Evolutionary conservation across 2,329 filamentous ascomycete genomes (phyloP).

Genomic region (Delphinella strobiligena): DNA sequence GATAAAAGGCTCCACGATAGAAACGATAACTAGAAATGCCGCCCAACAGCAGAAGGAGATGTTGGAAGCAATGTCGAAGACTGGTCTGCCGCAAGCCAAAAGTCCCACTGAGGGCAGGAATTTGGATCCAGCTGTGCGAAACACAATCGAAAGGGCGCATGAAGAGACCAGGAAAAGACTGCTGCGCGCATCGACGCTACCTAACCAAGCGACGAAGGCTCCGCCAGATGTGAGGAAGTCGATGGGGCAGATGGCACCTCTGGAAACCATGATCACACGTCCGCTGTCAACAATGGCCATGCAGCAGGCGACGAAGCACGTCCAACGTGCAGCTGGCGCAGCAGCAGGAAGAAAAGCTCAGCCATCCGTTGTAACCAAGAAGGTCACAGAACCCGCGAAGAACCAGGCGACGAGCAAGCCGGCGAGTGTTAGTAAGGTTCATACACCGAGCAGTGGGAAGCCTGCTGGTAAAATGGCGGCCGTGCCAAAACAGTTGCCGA

Average conservation of each 20-base stretch:
- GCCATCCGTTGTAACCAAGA: neutral
- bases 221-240: conserved; percentile 15
- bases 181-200: conserved; percentile 11
- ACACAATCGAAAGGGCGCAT: conserved; percentile 7
- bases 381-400: neutral
- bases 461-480: neutral
- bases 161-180: conserved; percentile 14
- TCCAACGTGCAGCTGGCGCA: conserved; percentile 15
- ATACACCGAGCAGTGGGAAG: neutral
- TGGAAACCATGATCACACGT: conserved; percentile 21
- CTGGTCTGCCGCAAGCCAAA: conserved; percentile 10
- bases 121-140: conserved; percentile 10
- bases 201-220: conserved; percentile 6
- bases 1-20: conserved; percentile 3
- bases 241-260: conserved; percentile 21
- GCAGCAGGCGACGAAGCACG: conserved; percentile 16
- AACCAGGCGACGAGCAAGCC: neutral
- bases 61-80: conserved; percentile 12
- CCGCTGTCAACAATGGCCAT: conserved; percentile 22
- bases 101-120: conserved; percentile 11
- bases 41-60: conserved; percentile 10
- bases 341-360: neutral
- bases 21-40: conserved; percentile 7
- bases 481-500: neutral
- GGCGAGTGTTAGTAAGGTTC: neutral